phyloP scores from a whole-genome alignment of 768 basidiomycete species.

The Scleroderma bovista region DNA sequence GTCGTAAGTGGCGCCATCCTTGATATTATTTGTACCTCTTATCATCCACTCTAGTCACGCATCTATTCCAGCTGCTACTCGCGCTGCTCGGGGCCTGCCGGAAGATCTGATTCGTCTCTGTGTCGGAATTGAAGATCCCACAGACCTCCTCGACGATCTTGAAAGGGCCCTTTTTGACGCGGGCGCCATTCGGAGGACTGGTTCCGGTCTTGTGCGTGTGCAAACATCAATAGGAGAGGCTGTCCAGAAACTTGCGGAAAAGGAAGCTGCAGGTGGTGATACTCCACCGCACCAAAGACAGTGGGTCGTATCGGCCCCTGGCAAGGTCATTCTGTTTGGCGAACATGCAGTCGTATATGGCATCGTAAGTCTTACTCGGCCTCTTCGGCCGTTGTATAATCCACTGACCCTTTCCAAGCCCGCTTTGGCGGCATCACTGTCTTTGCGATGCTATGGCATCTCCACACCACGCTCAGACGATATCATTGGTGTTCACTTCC shows the following conservation, averaged over 20 bases:
- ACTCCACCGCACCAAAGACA: slow-evolving; percentile 37
- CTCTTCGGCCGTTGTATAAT: neutral
- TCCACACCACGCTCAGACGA: slow-evolving; percentile 68
- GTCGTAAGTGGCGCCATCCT: slow-evolving; percentile 67
- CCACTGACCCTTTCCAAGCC: slow-evolving; percentile 44
- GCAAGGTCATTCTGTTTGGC: slow-evolving; percentile 96
- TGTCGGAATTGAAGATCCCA: slow-evolving; percentile 94
- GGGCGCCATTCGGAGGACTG: slow-evolving; percentile 69
- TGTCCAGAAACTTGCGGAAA: slow-evolving; percentile 59
- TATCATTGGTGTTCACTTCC: slow-evolving; percentile 62
- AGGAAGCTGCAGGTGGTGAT: slow-evolving; percentile 16
- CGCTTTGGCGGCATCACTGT: slow-evolving; percentile 91
- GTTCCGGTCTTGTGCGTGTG: slow-evolving; percentile 36
- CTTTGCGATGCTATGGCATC: slow-evolving; percentile 91
- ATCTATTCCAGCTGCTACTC: slow-evolving; percentile 92
- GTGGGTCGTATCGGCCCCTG: slow-evolving; percentile 92
- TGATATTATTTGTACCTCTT: slow-evolving; percentile 2
- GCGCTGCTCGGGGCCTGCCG: slow-evolving; percentile 95
- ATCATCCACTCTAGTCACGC: slow-evolving; percentile 61
- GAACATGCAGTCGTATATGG: slow-evolving; percentile 99
- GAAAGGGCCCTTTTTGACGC: slow-evolving; percentile 89
- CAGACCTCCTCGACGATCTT: slow-evolving; percentile 91
- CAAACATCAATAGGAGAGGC: slow-evolving; percentile 52
- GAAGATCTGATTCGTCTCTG: slow-evolving; percentile 97
- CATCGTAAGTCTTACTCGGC: slow-evolving; percentile 55